Evolutionary conservation across 345 rosid genomes (phyloP), one percentile per base, ranked within the genome.

Genomic region (Rhodamnia argentea): DNA sequence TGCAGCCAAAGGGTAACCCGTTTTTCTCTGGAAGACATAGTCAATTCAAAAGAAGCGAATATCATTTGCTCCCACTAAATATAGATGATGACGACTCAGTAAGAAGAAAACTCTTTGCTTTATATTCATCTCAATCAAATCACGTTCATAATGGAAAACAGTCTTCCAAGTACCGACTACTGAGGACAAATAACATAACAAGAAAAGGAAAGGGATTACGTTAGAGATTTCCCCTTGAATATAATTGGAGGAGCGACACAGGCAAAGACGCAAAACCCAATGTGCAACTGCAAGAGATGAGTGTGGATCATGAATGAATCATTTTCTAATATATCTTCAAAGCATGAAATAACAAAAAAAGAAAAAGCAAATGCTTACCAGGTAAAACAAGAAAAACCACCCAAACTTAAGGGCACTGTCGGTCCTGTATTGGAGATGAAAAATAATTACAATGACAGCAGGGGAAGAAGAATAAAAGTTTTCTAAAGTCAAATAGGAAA

Each of bases 331-430:
- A 15, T 55, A 82, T 52, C 70, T 6, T 60, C 15, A 37, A 13
- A 60, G 54, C 29, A 82, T 42, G 16, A 50, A 14, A n/a, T 60
- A 24, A 55, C n/a, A 14, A 4, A 2, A 84, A 24, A 22, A 22
- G 52, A 26, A 37, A 22, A 40, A 7, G 14, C 27, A 44, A 64
- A 53, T 87, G 84, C 93, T 91, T 92, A 98, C 99, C 92, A 86
- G 32, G 86, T 96, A 98, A 85, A 86, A 88, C 87, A 96, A n/a
- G 95, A 98, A 95, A 90, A 98, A 98, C 90, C 96, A 90, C 85
- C 98, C 98, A 88, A 98, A 98, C 91, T 95, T 96, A 88, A 98
- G 90, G 83, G 99, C 99, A 91, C 99, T 96, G 86, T 96, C 99
- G 82, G 98, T 98, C 95, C 99, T 96, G 96, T 83, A 86, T 84